phyloP scores from a whole-genome alignment of 257 asterid species.

The Catharanthus roseus region DNA sequence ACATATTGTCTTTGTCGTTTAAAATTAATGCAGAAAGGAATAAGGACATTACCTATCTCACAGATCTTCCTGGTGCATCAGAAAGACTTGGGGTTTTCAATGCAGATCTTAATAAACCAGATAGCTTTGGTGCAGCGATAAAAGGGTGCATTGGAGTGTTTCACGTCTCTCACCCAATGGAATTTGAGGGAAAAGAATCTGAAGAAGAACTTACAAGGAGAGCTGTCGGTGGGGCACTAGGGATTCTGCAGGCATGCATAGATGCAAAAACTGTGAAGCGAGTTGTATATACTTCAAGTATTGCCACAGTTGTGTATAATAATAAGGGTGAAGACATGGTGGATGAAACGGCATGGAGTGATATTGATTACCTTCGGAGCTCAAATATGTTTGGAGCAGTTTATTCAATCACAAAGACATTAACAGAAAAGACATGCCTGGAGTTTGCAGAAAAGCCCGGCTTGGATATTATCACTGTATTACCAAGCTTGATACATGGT shows the following conservation, averaged over 20 bases:
- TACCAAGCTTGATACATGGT: conserved; percentile 48
- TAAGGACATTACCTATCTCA: conserved; percentile 15
- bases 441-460: conserved; percentile 47
- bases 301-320: conserved; percentile 21
- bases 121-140: conserved; percentile 38
- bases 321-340: conserved; percentile 10
- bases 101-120: conserved; percentile 55
- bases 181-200: conserved; percentile 37
- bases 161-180: conserved; percentile 67
- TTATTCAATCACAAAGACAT: conserved; percentile 39
- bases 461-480: conserved; percentile 39
- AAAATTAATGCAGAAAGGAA: not conserved
- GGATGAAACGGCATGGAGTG: conserved; percentile 45
- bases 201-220: conserved; percentile 34
- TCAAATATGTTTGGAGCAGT: conserved; percentile 2
- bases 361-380: conserved; percentile 23
- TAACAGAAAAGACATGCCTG: conserved; percentile 44
- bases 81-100: conserved; percentile 40
- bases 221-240: conserved; percentile 26
- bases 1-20: too few species aligned
- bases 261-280: conserved; percentile 46
- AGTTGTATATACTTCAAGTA: conserved; percentile 44
- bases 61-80: conserved; percentile 18
- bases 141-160: conserved; percentile 65
- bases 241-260: conserved; percentile 41